Percentiles rank a stretch among this genome's conserved stretches.
phyloP scores from a whole-genome alignment of 1,139 yeast species.

The Blastobotrys indianensis region DNA sequence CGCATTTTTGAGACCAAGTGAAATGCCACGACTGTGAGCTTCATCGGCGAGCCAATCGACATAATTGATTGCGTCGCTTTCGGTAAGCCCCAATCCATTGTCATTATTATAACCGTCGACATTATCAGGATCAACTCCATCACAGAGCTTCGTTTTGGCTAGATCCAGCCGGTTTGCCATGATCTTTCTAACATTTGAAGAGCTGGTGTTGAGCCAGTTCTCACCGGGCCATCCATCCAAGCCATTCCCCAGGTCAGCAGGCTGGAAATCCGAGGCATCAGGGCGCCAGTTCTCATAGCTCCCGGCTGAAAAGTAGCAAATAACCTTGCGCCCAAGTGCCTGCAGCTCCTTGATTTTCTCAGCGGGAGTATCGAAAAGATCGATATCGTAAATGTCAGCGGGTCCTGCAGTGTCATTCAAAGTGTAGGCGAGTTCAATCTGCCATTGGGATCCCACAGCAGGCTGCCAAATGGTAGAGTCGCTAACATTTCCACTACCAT shows the following conservation, averaged over 20 bases:
- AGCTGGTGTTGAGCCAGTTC: constrained; percentile 16
- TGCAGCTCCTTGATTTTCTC: constrained; percentile 13
- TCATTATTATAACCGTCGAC: constrained; percentile 19
- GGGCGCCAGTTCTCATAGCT: constrained; percentile 18
- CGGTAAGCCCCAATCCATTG: constrained; percentile 16
- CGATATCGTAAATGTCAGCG: constrained; percentile 18
- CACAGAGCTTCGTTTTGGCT: constrained; percentile 18
- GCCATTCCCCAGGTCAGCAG: constrained; percentile 15
- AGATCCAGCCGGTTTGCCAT: constrained; percentile 17
- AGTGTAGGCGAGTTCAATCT: constrained; percentile 14
- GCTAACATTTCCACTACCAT: too few species aligned
- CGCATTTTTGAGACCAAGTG: constrained; percentile 20
- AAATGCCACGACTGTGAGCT: constrained; percentile 16
- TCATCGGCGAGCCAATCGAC: constrained; percentile 16
- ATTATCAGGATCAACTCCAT: constrained; percentile 22
- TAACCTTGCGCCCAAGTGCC: constrained; percentile 12
- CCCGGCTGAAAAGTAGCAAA: constrained; percentile 21
- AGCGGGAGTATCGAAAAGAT: constrained; percentile 16
- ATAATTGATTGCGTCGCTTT: constrained; percentile 14
- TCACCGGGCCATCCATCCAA: constrained; percentile 20
- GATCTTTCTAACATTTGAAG: constrained; percentile 15
- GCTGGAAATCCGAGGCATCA: constrained; percentile 13
- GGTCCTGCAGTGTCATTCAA: constrained; percentile 11
- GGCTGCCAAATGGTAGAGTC: constrained; percentile 13
- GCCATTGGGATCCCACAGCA: constrained; percentile 15